Evolutionary conservation across 1,284 basidiomycete species (phyloP), one percentile per base, ranked within the genome.

Genomic region (Rhodotorula mucilaginosa): DNA sequence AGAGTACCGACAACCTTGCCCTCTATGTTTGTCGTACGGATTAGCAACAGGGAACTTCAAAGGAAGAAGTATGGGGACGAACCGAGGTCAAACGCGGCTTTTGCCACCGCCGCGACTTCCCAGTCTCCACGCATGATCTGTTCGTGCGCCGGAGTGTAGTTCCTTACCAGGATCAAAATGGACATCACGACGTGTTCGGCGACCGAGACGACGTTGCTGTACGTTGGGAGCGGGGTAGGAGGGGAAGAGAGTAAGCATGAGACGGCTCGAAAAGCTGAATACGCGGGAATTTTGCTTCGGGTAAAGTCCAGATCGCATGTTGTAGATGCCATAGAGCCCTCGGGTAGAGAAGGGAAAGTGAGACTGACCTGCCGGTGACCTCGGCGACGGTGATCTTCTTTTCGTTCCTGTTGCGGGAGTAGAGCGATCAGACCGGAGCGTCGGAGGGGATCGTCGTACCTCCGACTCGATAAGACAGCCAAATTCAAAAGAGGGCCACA

Each of bases 121-220:
- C 93, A 95, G 77, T 91, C 88, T 56, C 90, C 91, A 62, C 86
- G 85, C 78, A 91, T 86, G 77, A 92, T 90, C 88, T 93, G 93
- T 86, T 90, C 81, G 80, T 92, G 90, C 34, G 89, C 90, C 44
- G 89, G 89, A 15, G 88, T 84, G 78, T 90, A 94, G 87, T 95
- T 96, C 80, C 92, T 87, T 76, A 93, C 92, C 70, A 95, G 88
- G 54, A 90, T 82, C 64, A 93, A 87, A 77, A 94, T 94, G 78
- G 85, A 86, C 88, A 90, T 90, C 54, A 74, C 49, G 16, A 68
- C 67, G 56, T 73, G 71, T 61, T 74, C 69, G 47, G 73, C 66
- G 57, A 73, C 72, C n/a, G 91, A 93, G 62, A 90, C 89, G 62
- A 81, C 80, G 68, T 81, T 80, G 48, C 64, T 65, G 39, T 44